Evolutionary conservation across 2,329 filamentous ascomycete species (phyloP).

Genomic region (Plectosphaerella plurivora): DNA sequence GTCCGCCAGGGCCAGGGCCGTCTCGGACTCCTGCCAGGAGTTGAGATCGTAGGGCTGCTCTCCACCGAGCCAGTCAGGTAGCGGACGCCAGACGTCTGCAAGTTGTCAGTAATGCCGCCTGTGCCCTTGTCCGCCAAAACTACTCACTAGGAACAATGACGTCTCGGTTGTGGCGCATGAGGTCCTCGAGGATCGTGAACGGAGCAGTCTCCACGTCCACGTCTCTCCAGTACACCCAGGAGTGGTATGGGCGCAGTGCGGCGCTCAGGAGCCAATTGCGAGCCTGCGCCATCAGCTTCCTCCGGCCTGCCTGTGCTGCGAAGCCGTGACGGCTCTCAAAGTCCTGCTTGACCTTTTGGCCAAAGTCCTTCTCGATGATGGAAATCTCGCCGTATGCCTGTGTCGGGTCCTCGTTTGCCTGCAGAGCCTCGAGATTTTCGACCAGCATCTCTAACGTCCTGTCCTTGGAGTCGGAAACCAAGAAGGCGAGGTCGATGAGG

Average conservation of each 20-base stretch:
- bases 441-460: conserved; percentile 74
- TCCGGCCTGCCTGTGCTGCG: conserved; percentile 85
- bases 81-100: conserved; percentile 91
- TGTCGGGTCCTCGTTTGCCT: conserved; percentile 72
- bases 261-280: conserved; percentile 96
- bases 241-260: conserved; percentile 88
- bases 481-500: conserved; percentile 90
- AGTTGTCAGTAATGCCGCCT: neutral
- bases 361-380: conserved; percentile 98
- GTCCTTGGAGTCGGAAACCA: conserved; percentile 97
- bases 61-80: conserved; percentile 96
- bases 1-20: conserved; percentile 86
- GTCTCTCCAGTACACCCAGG: conserved; percentile 99
- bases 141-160: conserved; percentile 94
- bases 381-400: conserved; percentile 93
- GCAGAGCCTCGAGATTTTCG: conserved; percentile 71
- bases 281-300: conserved; percentile 97
- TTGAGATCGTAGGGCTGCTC: conserved; percentile 98
- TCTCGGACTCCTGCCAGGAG: conserved; percentile 99
- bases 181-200: conserved; percentile 91
- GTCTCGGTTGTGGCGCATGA: conserved; percentile 99
- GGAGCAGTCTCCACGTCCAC: conserved; percentile 97
- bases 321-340: conserved; percentile 97
- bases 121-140: neutral
- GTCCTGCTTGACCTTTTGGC: conserved; percentile 95